Evolutionary conservation across 371 early-diverging fungal genomes (phyloP), one percentile per base, ranked within the genome.

Genomic region (Parasitella parasitica): DNA sequence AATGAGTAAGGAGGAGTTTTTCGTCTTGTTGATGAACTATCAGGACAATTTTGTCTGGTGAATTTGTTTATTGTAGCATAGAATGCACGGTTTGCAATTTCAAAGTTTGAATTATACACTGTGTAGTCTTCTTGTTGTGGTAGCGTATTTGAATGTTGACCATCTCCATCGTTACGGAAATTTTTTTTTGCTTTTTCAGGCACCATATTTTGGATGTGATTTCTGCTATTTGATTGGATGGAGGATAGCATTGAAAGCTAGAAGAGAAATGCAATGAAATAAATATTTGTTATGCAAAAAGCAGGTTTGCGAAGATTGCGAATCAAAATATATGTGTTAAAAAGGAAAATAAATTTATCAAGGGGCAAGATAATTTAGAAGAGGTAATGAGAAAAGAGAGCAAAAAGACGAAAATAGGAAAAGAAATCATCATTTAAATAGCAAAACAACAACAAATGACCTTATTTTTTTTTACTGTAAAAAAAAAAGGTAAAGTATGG

Each of bases 1-100:
- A 80, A 80, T 15, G 74, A 66, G 56, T 78, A 75, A 32, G 71
- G 65, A 54, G 73, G 6, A 24, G 68, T 60, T 56, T 70, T 38
- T 53, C 59, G 69, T 36, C 39, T 60, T 32, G 27, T 41, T 22
- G 11, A 16, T 26, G 65, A 54, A 38, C 62, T 37, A 27, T 62
- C 61, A 51, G 71, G 63, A 63, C 60, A 66, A 41, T 48, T 50
- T 59, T 75, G 72, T 24, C 63, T 64, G 6, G 74, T 63, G 30
- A 80, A 77, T 52, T 80, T 80, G 30, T 76, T 59, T 54, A 77
- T 73, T 4, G 81, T 80, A 2, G 76, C 77, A 69, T 75, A 76
- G 41, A 75, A 80, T 7, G 71, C 73, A 15, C 81, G 76, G 30
- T 68, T 71, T 0, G 77, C 77, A 15, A 70, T 63, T 50, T 77